Conservation (phyloP, 2,329 filamentous ascomycete genomes). For the Didymosphaeria variabile region DNA sequence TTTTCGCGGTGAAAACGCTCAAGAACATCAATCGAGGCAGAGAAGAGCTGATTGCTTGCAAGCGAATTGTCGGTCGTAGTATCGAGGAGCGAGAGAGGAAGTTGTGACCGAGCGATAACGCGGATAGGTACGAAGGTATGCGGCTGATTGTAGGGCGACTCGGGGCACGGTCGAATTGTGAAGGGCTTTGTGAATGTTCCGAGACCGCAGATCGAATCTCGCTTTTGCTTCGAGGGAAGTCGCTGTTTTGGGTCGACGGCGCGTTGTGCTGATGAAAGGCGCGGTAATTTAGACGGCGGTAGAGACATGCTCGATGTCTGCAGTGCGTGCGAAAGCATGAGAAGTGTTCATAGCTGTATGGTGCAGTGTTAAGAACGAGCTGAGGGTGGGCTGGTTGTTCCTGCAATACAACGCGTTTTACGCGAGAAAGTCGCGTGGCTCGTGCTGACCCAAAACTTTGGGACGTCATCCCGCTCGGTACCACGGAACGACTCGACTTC, state of each 20-base stretch:
- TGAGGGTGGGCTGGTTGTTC: neutral
- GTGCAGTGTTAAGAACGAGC: neutral
- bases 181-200: conserved; percentile 39
- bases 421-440: conserved; percentile 12
- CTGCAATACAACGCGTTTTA: conserved; percentile 8
- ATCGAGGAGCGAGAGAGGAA: conserved; percentile 51
- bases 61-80: conserved; percentile 33
- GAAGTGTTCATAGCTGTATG: conserved; percentile 33
- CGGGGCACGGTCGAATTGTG: conserved; percentile 42
- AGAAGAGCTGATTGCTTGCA: conserved; percentile 44
- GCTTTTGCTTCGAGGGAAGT: conserved; percentile 42
- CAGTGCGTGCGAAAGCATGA: conserved; percentile 39
- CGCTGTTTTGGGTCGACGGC: conserved; percentile 33
- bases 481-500: neutral
- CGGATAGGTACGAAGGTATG: conserved; percentile 45
- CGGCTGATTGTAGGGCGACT: conserved; percentile 40
- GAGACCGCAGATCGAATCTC: conserved; percentile 42
- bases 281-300: conserved; percentile 26
- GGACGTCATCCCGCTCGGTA: conserved; percentile 6
- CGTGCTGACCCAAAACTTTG: conserved; percentile 10
- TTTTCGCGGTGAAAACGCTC: conserved; percentile 25
- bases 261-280: conserved; percentile 35
- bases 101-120: conserved; percentile 46
- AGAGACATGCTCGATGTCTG: conserved; percentile 45
- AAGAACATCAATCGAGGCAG: conserved; percentile 43